phyloP scores from a whole-genome alignment of 805 yeast genomes.

The Candida ulmi region DNA sequence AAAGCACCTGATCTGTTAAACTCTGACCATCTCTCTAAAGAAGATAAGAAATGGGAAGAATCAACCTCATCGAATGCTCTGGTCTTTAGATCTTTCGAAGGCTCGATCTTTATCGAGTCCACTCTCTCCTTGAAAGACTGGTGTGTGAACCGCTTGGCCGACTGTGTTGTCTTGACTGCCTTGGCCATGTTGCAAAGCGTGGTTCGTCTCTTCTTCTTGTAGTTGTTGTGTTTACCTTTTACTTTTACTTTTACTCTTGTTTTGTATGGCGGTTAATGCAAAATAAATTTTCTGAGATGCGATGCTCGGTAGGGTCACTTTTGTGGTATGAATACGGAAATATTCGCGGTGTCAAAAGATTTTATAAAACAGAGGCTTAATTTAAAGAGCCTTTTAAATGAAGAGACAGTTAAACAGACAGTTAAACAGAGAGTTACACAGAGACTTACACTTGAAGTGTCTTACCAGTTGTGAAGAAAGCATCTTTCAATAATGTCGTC shows the following conservation, averaged over 20 bases:
- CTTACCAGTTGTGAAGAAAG: too few species aligned
- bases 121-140: constrained; percentile 79
- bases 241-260: background rate
- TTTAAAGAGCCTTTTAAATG: too few species aligned
- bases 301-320: too few species aligned
- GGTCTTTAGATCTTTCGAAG: constrained; percentile 48
- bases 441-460: too few species aligned
- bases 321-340: too few species aligned
- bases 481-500: too few species aligned
- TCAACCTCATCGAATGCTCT: constrained; percentile 69
- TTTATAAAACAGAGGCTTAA: background rate
- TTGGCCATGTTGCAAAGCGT: constrained; percentile 14
- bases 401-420: too few species aligned
- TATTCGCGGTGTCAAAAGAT: background rate
- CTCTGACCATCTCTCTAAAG: constrained; percentile 84
- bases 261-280: too few species aligned
- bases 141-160: constrained; percentile 55
- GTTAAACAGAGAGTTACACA: too few species aligned
- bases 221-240: background rate
- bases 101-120: constrained; percentile 79
- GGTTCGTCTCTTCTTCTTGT: too few species aligned
- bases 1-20: constrained; percentile 73
- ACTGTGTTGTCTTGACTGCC: constrained; percentile 44
- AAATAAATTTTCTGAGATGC: background rate
- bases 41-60: constrained; percentile 70